These are phyloP conservation scores for Leccinum subgranulosum DNA, from an alignment of 768 basidiomycete species.

Conservation along the genomic window DNA sequence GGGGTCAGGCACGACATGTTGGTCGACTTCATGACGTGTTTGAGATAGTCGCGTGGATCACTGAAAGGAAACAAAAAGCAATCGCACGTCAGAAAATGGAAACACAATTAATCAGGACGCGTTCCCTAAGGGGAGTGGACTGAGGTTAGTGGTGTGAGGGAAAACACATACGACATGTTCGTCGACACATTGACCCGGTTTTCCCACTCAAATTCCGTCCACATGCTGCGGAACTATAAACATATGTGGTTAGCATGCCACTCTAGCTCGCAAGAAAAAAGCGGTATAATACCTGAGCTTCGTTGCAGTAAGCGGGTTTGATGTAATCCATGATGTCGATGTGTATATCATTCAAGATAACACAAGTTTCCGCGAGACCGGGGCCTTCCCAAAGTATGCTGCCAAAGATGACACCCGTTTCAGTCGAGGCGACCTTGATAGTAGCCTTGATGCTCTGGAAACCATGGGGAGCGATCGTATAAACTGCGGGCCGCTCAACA, in stretches of 20 bases:
- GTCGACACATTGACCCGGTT: constrained; percentile 95
- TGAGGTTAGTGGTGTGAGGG: background rate
- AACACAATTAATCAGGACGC: background rate
- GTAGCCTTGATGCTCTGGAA: constrained; percentile 99
- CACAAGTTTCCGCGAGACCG: constrained; percentile 82
- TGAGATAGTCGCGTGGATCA: constrained; percentile 84
- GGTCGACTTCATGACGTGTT: constrained; percentile 93
- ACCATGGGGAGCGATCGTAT: constrained; percentile 91
- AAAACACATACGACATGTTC: constrained; percentile 63
- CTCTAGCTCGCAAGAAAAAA: background rate
- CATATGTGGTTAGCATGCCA: constrained; percentile 1
- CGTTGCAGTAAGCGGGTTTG: constrained; percentile 81
- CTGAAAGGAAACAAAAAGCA: constrained; percentile 33
- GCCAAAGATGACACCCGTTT: constrained; percentile 98
- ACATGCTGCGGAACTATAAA: constrained; percentile 89
- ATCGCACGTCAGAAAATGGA: background rate
- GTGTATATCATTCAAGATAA: constrained; percentile 95
- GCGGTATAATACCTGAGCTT: constrained; percentile 64
- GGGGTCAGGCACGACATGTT: constrained; percentile 98
- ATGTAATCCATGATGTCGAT: constrained; percentile 76
- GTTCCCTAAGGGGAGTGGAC: background rate
- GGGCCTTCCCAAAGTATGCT: constrained; percentile 96
- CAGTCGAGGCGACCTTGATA: constrained; percentile 96
- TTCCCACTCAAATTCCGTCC: constrained; percentile 99
- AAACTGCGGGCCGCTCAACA: constrained; percentile 90